phyloP scores from a whole-genome alignment of 2,329 filamentous ascomycete genomes.

The Apiospora sp. region DNA sequence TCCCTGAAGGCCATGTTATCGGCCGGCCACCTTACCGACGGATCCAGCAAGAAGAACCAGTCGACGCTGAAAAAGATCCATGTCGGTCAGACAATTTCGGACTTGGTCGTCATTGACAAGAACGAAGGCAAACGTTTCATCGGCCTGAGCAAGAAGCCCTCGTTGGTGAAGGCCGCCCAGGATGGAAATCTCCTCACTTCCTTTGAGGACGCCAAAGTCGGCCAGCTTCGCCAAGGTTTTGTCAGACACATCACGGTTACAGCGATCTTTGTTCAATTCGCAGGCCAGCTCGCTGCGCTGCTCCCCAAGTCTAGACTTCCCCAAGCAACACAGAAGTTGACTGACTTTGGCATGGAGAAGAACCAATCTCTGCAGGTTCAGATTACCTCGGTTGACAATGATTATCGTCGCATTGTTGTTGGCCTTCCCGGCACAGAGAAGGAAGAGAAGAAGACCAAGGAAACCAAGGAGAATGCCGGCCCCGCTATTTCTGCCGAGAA shows the following conservation, averaged over 20 bases:
- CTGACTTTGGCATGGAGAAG: conserved; percentile 81
- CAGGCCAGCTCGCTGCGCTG: conserved; percentile 77
- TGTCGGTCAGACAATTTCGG: conserved; percentile 82
- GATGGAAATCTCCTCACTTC: conserved; percentile 74
- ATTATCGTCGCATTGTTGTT: conserved; percentile 72
- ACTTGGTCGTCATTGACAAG: conserved; percentile 89
- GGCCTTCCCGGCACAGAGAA: conserved; percentile 56
- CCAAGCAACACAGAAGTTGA: conserved; percentile 70
- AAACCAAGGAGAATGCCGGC: conserved; percentile 43
- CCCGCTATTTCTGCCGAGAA: conserved; percentile 51
- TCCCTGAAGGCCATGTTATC: conserved; percentile 81
- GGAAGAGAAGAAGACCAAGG: conserved; percentile 50
- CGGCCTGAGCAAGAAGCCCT: conserved; percentile 82
- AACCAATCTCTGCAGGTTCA: conserved; percentile 78
- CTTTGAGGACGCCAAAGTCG: conserved; percentile 76
- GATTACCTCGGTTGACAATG: conserved; percentile 75
- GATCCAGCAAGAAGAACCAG: conserved; percentile 75
- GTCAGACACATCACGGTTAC: conserved; percentile 84
- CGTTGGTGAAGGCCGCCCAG: conserved; percentile 78
- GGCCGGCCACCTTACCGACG: conserved; percentile 83
- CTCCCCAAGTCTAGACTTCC: conserved; percentile 81
- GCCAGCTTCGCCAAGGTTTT: conserved; percentile 76
- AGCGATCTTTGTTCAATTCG: conserved; percentile 89
- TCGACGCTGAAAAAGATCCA: conserved; percentile 81
- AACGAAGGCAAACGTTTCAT: conserved; percentile 79